phyloP scores from a whole-genome alignment of 1,284 basidiomycete genomes.

The Hymenochaete sp. region DNA sequence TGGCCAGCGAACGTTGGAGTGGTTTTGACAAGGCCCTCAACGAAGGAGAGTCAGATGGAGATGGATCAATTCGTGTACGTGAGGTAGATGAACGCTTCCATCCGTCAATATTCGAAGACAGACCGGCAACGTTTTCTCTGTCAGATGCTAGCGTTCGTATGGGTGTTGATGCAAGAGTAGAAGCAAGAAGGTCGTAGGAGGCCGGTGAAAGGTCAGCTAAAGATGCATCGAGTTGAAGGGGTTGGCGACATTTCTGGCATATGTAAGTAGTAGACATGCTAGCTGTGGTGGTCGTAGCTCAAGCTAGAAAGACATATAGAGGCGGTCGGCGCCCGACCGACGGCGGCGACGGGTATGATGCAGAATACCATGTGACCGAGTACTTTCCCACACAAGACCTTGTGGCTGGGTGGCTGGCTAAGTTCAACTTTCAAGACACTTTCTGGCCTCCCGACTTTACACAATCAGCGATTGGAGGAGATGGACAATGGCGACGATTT shows the following conservation, averaged over 20 bases:
- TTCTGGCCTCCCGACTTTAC: background rate
- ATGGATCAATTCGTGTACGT: constrained; percentile 26
- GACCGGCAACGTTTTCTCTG: constrained; percentile 44
- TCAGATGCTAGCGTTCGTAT: constrained; percentile 36
- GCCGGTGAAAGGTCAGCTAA: constrained; percentile 76
- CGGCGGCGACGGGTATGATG: background rate
- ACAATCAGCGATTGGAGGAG: background rate
- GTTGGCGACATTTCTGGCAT: constrained; percentile 84
- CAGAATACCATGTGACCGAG: background rate
- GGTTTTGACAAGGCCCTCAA: constrained; percentile 48
- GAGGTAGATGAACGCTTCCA: constrained; percentile 47
- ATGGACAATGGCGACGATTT: background rate
- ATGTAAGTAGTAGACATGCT: constrained; percentile 35
- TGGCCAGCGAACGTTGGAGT: constrained; percentile 39
- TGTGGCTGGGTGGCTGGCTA: too few relatives aligned
- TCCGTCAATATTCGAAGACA: constrained; percentile 45
- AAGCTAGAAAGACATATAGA: background rate
- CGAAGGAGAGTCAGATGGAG: constrained; percentile 29
- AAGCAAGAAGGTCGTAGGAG: constrained; percentile 77
- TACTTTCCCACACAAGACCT: background rate
- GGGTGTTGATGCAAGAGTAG: constrained; percentile 54
- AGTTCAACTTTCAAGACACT: too few relatives aligned
- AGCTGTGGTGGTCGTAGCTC: background rate
- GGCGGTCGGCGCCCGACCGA: too few relatives aligned
- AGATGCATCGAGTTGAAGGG: constrained; percentile 80